Base-by-base conservation (phyloP, 345 rosid species). In the Garcia nutans region DNA sequence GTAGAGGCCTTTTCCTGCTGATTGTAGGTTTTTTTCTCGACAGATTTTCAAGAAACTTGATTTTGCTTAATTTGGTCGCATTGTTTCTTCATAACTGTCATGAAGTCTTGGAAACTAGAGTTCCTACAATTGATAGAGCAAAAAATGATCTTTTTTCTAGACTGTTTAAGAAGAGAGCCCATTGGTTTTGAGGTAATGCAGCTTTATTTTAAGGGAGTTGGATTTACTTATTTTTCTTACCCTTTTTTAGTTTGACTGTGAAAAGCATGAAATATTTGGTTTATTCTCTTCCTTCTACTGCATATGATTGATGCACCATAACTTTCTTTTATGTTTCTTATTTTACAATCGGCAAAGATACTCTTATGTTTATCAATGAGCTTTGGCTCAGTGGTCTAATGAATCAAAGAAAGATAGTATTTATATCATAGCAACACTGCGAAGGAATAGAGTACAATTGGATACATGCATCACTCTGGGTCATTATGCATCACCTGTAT, bases 401-500 rank as follows among this genome's bases (percentile, higher is more conserved):
- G 41, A 37, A 37, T 37, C 41, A 5, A 37, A 37, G 41, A 37
- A 37, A 37, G 6, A 37, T 37, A 3, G 41, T 37, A 6, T 37
- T 5, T 37, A 37, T 37, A 37, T 37, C 41, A 37, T 37, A 5
- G 5, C 41, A 26, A 6, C 23, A 37, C 33, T 23, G 57, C 68
- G 19, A 49, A 33, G 23, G 42, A 70, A 41, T 41, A 17, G 49
- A 19, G 8, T 64, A 31, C 11, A 12, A 41, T 4, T 37, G n/a
- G 56, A 54, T n/a, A 55, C 28, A n/a, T n/a, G n/a, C n/a, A 24
- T 10, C 45, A 9, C n/a, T 28, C 2, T 44, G 10, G 3, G n/a
- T 72, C 65, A 3, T 37, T 37, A 15, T 68, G 71, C n/a, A 19
- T 69, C 37, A 62, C 70, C 31, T 60, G 6, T 56, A 64, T 56